These are phyloP conservation scores for Diplodia seriata DNA, from an alignment of 2,329 filamentous ascomycete genomes.

Conservation along the genomic window DNA sequence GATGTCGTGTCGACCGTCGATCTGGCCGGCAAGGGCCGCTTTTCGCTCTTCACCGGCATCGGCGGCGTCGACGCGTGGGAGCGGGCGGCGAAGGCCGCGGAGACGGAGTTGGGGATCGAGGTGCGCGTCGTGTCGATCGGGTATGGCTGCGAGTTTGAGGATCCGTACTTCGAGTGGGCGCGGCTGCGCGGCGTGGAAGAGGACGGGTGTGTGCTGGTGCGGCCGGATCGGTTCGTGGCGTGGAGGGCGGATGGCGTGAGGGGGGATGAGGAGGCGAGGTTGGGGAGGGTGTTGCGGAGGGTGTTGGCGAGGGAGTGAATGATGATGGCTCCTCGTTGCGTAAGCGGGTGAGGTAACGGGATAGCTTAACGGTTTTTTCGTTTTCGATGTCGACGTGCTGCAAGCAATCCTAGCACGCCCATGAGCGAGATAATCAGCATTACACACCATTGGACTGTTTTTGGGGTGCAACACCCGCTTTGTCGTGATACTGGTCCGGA, in stretches of 20 bases:
- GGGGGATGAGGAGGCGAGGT: conserved; percentile 36
- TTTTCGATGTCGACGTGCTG: too few species aligned
- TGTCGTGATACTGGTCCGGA: neutral
- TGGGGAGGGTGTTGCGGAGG: conserved; percentile 37
- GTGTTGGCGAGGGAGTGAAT: conserved; percentile 28
- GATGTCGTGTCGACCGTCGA: conserved; percentile 64
- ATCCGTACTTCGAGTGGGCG: conserved; percentile 68
- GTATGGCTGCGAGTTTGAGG: conserved; percentile 65
- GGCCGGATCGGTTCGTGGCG: conserved; percentile 66
- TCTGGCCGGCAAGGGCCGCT: conserved; percentile 61
- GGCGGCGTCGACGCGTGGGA: conserved; percentile 62
- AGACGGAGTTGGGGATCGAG: conserved; percentile 51
- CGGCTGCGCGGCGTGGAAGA: conserved; percentile 62
- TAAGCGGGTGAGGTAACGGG: neutral
- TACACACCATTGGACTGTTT: too few species aligned
- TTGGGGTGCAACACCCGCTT: too few species aligned
- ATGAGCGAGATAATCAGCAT: too few species aligned
- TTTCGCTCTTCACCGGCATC: conserved; percentile 53
- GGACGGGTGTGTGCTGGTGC: conserved; percentile 63
- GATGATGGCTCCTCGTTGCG: neutral
- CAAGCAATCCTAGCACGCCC: too few species aligned
- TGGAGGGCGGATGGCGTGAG: conserved; percentile 52
- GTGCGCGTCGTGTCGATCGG: conserved; percentile 63
- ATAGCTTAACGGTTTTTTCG: too few species aligned
- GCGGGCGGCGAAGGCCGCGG: conserved; percentile 53